Evolutionary conservation across 768 basidiomycete species (phyloP).

Genomic region (Pisolithus tinctorius): DNA sequence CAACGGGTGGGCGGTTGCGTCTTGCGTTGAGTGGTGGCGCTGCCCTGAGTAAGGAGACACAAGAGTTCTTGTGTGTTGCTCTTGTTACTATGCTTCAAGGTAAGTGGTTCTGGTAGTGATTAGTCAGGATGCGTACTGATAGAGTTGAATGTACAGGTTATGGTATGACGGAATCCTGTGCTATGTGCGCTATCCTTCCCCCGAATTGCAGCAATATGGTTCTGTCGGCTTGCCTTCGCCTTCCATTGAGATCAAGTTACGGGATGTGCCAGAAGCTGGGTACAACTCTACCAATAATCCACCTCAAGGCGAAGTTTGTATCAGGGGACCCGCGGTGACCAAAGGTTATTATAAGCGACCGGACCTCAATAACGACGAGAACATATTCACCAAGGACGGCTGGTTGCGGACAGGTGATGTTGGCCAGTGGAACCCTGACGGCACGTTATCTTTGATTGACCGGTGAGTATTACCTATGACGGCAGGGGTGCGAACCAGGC

Average conservation of each 20-base stretch:
- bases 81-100: conserved; percentile 85
- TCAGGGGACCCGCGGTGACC: conserved; percentile 82
- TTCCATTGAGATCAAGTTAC: conserved; percentile 81
- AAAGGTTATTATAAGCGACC: conserved; percentile 89
- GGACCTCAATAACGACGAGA: conserved; percentile 80
- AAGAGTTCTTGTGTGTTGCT: conserved; percentile 80
- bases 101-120: conserved; percentile 26
- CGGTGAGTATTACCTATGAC: conserved; percentile 42
- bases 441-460: conserved; percentile 85
- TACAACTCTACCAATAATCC: conserved; percentile 69
- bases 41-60: conserved; percentile 77
- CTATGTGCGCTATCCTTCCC: conserved; percentile 85
- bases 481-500: conserved; percentile 2
- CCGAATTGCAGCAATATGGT: conserved; percentile 69
- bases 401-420: conserved; percentile 95
- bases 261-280: conserved; percentile 78
- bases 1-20: conserved; percentile 84
- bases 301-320: conserved; percentile 82
- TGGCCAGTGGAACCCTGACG: conserved; percentile 91
- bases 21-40: conserved; percentile 83
- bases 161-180: conserved; percentile 94
- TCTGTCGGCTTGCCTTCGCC: conserved; percentile 84
- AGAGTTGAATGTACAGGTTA: conserved; percentile 49
- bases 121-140: background rate
- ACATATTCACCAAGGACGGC: conserved; percentile 81